phyloP scores from a whole-genome alignment of 768 basidiomycete genomes.

The Amanita thiersii region DNA sequence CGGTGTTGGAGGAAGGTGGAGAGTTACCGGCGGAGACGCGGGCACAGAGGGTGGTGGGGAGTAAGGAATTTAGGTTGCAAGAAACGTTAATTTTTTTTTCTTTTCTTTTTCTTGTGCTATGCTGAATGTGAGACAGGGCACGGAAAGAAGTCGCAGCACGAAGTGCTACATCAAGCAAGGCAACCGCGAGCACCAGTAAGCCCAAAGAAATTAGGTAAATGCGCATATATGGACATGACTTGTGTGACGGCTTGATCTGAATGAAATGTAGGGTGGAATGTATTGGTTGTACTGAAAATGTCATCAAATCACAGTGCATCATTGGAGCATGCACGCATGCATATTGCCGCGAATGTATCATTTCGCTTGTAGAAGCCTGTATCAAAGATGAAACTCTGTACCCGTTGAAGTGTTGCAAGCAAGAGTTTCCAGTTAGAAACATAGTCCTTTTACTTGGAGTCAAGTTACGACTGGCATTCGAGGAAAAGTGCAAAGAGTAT shows the following conservation, averaged over 20 bases:
- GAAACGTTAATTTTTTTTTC: not conserved
- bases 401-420: slow-evolving; percentile 16
- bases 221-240: no score
- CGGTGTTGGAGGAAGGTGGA: not conserved
- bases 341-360: slow-evolving; percentile 15
- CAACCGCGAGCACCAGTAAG: no score
- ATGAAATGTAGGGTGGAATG: slow-evolving; percentile 14
- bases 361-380: slow-evolving; percentile 13
- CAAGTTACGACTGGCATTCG: slow-evolving; percentile 8
- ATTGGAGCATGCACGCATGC: slow-evolving; percentile 12
- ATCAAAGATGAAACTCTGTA: slow-evolving; percentile 14
- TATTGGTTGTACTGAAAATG: slow-evolving; percentile 12
- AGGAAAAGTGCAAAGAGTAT: slow-evolving; percentile 12
- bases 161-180: no score
- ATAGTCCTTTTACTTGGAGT: slow-evolving; percentile 8
- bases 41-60: slow-evolving; percentile 1
- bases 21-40: not conserved
- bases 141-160: no score
- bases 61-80: not conserved
- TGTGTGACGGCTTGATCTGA: no score
- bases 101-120: no score
- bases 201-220: no score
- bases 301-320: slow-evolving; percentile 5
- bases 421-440: slow-evolving; percentile 6
- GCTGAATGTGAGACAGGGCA: no score